Percentiles rank a stretch among this genome's conserved stretches.
These are phyloP conservation scores for Sphagnurus paluster DNA, from an alignment of 1,284 basidiomycete species.

Conservation along the genomic window DNA sequence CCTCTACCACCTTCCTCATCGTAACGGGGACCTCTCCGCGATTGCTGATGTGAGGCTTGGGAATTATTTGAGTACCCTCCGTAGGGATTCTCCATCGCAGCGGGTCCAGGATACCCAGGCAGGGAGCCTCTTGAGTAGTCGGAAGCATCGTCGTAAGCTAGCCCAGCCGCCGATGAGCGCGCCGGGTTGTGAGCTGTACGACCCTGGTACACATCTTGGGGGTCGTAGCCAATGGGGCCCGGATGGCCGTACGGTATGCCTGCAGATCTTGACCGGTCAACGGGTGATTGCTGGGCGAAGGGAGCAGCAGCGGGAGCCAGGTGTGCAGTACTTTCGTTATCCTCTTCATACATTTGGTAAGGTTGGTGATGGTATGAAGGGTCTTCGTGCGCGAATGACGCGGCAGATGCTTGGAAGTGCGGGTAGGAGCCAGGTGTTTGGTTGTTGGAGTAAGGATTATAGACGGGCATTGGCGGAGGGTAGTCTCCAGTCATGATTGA, in stretches of 20 bases:
- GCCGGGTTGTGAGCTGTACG: constrained; percentile 32
- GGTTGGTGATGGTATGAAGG: constrained; percentile 39
- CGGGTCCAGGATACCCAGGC: constrained; percentile 14
- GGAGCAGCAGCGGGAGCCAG: constrained; percentile 57
- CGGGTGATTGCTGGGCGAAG: constrained; percentile 41
- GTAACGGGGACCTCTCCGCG: constrained; percentile 28
- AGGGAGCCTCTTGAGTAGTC: constrained; percentile 19
- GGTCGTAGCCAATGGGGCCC: constrained; percentile 34
- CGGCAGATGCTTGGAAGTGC: constrained; percentile 57
- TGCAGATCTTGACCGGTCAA: constrained; percentile 29
- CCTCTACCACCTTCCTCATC: constrained; percentile 30
- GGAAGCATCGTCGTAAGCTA: constrained; percentile 36
- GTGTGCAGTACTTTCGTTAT: constrained; percentile 61
- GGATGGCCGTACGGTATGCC: constrained; percentile 24
- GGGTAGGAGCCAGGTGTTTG: constrained; percentile 47
- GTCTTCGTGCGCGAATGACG: constrained; percentile 53
- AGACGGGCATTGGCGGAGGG: constrained; percentile 73
- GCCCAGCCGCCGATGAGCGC: constrained; percentile 25
- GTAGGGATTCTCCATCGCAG: constrained; percentile 19
- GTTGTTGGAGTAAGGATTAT: constrained; percentile 55
- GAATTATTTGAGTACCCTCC: constrained; percentile 19
- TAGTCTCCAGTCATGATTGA: constrained; percentile 41
- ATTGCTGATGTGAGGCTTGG: constrained; percentile 19
- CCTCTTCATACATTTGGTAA: constrained; percentile 53
- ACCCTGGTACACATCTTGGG: constrained; percentile 54